phyloP scores from a whole-genome alignment of 2,329 filamentous ascomycete species.

The Bimuria novae-zelandiae region DNA sequence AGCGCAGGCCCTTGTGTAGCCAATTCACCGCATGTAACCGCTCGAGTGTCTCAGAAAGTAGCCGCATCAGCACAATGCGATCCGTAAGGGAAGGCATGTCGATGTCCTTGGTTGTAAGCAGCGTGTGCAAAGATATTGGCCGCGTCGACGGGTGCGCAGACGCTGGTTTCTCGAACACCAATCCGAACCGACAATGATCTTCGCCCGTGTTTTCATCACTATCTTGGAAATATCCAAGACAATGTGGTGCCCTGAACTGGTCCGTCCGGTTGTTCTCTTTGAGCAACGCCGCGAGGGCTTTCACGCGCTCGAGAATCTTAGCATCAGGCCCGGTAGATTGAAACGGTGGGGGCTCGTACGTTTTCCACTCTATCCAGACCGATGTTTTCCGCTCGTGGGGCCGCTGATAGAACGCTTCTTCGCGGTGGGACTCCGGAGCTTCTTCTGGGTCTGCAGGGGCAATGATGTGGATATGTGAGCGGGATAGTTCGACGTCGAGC shows the following conservation, averaged over 20 bases:
- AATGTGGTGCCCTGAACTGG: constrained; percentile 41
- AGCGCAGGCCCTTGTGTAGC: constrained; percentile 63
- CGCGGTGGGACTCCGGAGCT: constrained; percentile 28
- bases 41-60: constrained; percentile 58
- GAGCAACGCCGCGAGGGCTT: constrained; percentile 38
- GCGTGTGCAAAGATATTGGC: constrained; percentile 55
- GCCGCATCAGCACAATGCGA: constrained; percentile 57
- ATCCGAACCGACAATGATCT: constrained; percentile 52
- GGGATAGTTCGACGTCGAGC: constrained; percentile 25
- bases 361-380: constrained; percentile 48
- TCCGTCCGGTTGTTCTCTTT: constrained; percentile 35
- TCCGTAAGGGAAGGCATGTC: constrained; percentile 56
- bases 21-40: constrained; percentile 62
- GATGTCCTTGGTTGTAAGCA: constrained; percentile 44
- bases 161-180: constrained; percentile 59
- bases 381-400: constrained; percentile 19
- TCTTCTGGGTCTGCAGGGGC: constrained; percentile 13
- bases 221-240: constrained; percentile 44
- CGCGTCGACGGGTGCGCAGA: constrained; percentile 45
- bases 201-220: constrained; percentile 20
- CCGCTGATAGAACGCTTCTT: constrained; percentile 35
- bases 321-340: constrained; percentile 26
- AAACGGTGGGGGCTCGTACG: constrained; percentile 29
- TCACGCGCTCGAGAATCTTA: constrained; percentile 38
- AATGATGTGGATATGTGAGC: constrained; percentile 22